These are phyloP conservation scores for Fusarium sp. DNA, from an alignment of 2,329 filamentous ascomycete species.

Conservation along the genomic window DNA sequence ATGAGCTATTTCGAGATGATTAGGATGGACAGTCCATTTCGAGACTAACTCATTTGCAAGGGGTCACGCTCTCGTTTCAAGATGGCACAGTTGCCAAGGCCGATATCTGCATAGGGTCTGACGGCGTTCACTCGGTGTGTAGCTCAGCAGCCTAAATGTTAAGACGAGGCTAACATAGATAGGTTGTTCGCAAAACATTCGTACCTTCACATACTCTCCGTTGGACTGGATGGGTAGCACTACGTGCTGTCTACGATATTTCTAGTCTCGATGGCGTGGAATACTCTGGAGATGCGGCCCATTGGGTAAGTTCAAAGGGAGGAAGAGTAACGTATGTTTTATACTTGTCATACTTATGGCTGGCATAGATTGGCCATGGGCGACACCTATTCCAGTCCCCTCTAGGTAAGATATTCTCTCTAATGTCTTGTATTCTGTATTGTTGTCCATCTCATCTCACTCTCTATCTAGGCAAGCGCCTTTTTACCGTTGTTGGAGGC, in stretches of 20 bases:
- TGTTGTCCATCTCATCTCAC: background rate
- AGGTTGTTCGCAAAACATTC: background rate
- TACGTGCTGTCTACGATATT: background rate
- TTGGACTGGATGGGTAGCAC: background rate
- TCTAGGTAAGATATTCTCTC: background rate
- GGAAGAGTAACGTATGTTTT: background rate
- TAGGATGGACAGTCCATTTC: background rate
- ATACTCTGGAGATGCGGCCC: background rate
- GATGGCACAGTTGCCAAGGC: conserved; percentile 1
- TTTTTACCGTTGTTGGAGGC: background rate
- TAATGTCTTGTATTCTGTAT: too few species aligned
- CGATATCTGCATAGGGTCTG: background rate
- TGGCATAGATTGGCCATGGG: background rate
- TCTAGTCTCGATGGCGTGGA: background rate
- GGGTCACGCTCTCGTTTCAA: background rate
- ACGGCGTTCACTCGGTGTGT: background rate
- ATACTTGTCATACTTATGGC: background rate
- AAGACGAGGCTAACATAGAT: background rate
- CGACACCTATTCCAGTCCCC: background rate
- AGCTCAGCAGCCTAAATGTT: background rate
- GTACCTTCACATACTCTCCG: background rate
- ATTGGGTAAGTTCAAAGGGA: background rate
- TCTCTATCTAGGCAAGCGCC: background rate
- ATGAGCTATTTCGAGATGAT: accelerated
- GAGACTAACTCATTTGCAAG: background rate